Evolutionary conservation across 108 stramenopile species (phyloP).

Genomic region (Poteriospumella lacustris): DNA sequence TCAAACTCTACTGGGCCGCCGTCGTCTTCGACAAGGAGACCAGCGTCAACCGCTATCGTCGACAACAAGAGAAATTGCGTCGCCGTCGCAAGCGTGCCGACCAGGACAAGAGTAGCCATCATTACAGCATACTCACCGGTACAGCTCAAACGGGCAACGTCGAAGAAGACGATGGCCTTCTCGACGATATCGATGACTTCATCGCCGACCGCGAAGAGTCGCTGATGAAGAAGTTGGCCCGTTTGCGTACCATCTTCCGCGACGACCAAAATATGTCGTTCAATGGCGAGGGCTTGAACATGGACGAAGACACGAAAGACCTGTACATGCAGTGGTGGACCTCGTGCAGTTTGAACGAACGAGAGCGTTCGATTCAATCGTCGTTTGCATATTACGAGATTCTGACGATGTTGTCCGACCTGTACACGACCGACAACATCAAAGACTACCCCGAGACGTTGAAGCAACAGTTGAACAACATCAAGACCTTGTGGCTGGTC

Average conservation of each 20-base stretch:
- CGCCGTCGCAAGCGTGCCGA: neutral
- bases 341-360: neutral
- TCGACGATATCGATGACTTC: neutral
- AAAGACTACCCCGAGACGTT: neutral
- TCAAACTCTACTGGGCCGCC: slow-evolving; percentile 11
- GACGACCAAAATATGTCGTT: neutral
- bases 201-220: neutral
- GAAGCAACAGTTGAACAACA: neutral
- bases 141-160: neutral
- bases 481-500: neutral
- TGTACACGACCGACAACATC: neutral
- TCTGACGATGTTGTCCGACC: neutral
- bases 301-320: neutral
- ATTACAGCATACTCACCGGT: neutral
- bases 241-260: neutral
- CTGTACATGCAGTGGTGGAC: neutral
- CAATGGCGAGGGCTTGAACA: neutral
- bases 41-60: neutral
- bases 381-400: slow-evolving; percentile 6
- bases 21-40: neutral
- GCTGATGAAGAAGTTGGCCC: neutral
- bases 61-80: neutral
- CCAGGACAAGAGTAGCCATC: neutral
- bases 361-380: neutral
- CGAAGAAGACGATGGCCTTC: neutral